Conservation (phyloP, 768 basidiomycete genomes). For the Neoboletus brunneissimus region DNA sequence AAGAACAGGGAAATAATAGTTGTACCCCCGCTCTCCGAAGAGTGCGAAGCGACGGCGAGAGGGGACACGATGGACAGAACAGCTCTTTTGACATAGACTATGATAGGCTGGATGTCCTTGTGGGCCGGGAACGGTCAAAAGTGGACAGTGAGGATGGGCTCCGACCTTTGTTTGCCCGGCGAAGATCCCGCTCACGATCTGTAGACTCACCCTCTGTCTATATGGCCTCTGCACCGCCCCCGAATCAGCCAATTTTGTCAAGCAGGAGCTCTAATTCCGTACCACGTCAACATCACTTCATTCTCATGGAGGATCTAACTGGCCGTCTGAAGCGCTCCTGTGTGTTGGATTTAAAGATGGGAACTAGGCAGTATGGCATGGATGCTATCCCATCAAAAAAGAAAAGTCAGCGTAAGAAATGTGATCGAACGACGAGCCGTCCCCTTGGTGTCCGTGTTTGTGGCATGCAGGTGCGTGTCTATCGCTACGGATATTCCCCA, state of each 20-base stretch:
- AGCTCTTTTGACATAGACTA: slow-evolving; percentile 46
- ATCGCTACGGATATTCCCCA: neutral
- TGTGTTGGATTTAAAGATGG: slow-evolving; percentile 99
- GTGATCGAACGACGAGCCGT: slow-evolving; percentile 92
- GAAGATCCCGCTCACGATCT: slow-evolving; percentile 44
- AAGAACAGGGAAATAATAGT: slow-evolving; percentile 40
- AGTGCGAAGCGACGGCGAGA: slow-evolving; percentile 59
- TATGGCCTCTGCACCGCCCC: slow-evolving; percentile 27
- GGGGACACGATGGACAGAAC: slow-evolving; percentile 36
- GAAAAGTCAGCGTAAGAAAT: slow-evolving; percentile 98
- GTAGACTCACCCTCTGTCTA: slow-evolving; percentile 26
- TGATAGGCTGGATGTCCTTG: slow-evolving; percentile 24
- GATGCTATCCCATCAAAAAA: slow-evolving; percentile 91
- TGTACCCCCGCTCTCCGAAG: slow-evolving; percentile 48
- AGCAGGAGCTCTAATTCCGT: slow-evolving; percentile 45
- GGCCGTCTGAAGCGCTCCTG: slow-evolving; percentile 89
- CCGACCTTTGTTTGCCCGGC: slow-evolving; percentile 31
- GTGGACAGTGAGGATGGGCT: slow-evolving; percentile 22
- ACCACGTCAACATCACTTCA: slow-evolving; percentile 94
- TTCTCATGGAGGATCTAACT: slow-evolving; percentile 98
- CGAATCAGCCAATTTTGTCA: slow-evolving; percentile 34
- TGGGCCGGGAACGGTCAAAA: slow-evolving; percentile 17
- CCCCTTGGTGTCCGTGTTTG: slow-evolving; percentile 90
- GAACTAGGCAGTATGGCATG: slow-evolving; percentile 97
- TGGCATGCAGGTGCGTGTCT: slow-evolving; percentile 89